Evolutionary conservation across 1,284 basidiomycete species (phyloP).

Genomic region (Naganishia sp.): DNA sequence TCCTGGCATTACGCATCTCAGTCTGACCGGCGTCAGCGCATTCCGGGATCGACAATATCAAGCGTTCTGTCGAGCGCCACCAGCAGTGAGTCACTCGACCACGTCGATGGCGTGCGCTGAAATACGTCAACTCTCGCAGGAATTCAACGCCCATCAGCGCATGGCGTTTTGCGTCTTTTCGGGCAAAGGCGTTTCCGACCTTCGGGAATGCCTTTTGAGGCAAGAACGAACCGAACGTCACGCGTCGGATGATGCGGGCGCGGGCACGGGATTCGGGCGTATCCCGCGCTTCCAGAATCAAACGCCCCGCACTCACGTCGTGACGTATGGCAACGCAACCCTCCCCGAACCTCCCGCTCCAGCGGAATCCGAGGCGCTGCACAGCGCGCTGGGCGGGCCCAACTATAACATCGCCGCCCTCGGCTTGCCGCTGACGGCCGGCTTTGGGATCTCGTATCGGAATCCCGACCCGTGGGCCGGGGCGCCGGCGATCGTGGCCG

Average conservation of each 20-base stretch:
- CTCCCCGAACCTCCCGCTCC: conserved; percentile 7
- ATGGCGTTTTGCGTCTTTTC: conserved; percentile 97
- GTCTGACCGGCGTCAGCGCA: conserved; percentile 90
- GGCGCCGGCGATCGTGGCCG: not conserved
- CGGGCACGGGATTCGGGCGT: conserved; percentile 38
- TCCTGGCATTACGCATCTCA: conserved; percentile 87
- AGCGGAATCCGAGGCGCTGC: not conserved
- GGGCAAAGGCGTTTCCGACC: conserved; percentile 80
- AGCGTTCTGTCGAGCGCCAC: conserved; percentile 84
- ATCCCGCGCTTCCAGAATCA: conserved; percentile 38
- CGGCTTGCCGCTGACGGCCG: conserved; percentile 15
- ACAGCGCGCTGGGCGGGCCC: not conserved
- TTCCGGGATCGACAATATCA: conserved; percentile 86
- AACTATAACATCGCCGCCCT: conserved; percentile 3
- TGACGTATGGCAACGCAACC: conserved; percentile 15
- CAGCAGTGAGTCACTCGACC: conserved; percentile 62
- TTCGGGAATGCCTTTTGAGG: conserved; percentile 69
- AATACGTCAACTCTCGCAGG: conserved; percentile 57
- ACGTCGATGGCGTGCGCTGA: not conserved
- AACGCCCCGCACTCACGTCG: conserved; percentile 31
- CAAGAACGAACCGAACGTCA: conserved; percentile 31
- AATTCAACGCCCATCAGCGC: conserved; percentile 88
- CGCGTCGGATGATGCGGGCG: conserved; percentile 38
- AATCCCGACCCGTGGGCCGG: conserved; percentile 16
- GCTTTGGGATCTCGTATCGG: conserved; percentile 19